These are phyloP conservation scores for Metarhizium brunneum DNA, from an alignment of 2,329 filamentous ascomycete species.

Conservation along the genomic window DNA sequence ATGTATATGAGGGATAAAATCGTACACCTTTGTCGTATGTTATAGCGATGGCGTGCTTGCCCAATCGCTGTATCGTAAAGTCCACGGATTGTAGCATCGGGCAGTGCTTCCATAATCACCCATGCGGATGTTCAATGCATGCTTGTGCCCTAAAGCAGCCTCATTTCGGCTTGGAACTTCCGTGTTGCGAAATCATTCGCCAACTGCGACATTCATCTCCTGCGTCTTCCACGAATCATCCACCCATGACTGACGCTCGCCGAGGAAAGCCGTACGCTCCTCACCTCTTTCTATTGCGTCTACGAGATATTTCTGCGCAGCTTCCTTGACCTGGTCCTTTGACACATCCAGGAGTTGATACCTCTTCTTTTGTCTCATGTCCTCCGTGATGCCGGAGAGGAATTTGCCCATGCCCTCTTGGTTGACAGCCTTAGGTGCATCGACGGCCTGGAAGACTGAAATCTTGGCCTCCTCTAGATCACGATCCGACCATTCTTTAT, in stretches of 20 bases:
- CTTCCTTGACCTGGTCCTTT: slow-evolving; percentile 67
- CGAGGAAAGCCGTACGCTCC: slow-evolving; percentile 64
- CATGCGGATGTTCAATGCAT: background rate
- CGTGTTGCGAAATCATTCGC: background rate
- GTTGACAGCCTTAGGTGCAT: slow-evolving; percentile 81
- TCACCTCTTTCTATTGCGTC: slow-evolving; percentile 50
- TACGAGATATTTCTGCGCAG: slow-evolving; percentile 74
- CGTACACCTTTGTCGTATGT: slow-evolving; percentile 11
- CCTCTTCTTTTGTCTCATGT: slow-evolving; percentile 79
- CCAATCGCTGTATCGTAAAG: background rate
- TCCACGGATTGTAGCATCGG: background rate
- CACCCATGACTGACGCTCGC: slow-evolving; percentile 74
- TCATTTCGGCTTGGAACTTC: background rate
- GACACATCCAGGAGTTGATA: slow-evolving; percentile 82
- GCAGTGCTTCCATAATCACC: background rate
- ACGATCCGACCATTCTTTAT: slow-evolving; percentile 70
- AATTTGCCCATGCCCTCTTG: slow-evolving; percentile 82
- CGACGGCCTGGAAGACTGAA: slow-evolving; percentile 82
- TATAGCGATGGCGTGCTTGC: background rate
- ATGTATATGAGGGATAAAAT: slow-evolving; percentile 3
- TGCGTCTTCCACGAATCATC: slow-evolving; percentile 64
- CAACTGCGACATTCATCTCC: slow-evolving; percentile 54
- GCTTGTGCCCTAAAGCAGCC: background rate
- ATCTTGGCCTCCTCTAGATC: slow-evolving; percentile 96
- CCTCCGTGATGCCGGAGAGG: slow-evolving; percentile 72